A percentile compares a stretch with the other conserved stretches of the same genome.
Conservation (phyloP, 2,329 filamentous ascomycete species). For the Orbilia quercus region DNA sequence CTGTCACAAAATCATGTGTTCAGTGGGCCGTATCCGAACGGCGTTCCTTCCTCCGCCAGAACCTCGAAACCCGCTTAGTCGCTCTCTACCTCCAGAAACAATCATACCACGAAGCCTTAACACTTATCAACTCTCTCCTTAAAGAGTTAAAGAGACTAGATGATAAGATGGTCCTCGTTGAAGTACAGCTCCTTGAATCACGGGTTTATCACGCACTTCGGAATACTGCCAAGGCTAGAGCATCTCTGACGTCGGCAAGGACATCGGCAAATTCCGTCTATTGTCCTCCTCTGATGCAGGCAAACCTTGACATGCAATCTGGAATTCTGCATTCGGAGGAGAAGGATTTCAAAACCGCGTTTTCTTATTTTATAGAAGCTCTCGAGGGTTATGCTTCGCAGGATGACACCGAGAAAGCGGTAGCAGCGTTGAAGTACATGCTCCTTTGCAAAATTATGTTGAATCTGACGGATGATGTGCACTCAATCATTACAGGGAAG, state of each 20-base stretch:
- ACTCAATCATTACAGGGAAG: slow-evolving; percentile 92
- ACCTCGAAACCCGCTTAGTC: slow-evolving; percentile 95
- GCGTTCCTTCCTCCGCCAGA: slow-evolving; percentile 95
- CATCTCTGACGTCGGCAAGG: slow-evolving; percentile 90
- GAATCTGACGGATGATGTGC: slow-evolving; percentile 95
- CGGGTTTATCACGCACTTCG: slow-evolving; percentile 96
- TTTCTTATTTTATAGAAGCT: slow-evolving; percentile 99
- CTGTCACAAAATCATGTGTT: slow-evolving; percentile 98
- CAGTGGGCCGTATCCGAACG: slow-evolving; percentile 97
- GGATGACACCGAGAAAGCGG: slow-evolving; percentile 88
- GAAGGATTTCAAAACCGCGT: slow-evolving; percentile 98
- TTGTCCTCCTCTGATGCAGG: slow-evolving; percentile 92
- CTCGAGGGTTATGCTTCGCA: slow-evolving; percentile 95
- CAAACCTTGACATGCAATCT: slow-evolving; percentile 98
- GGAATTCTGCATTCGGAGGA: slow-evolving; percentile 99
- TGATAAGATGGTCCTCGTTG: slow-evolving; percentile 96
- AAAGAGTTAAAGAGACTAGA: slow-evolving; percentile 97
- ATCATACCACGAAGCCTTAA: slow-evolving; percentile 95
- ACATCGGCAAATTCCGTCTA: slow-evolving; percentile 97
- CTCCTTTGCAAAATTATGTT: slow-evolving; percentile 99
- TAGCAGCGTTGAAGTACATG: slow-evolving; percentile 99
- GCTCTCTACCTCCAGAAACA: slow-evolving; percentile 96
- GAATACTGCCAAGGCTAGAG: slow-evolving; percentile 94
- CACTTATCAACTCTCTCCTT: slow-evolving; percentile 93
- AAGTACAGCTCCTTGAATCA: slow-evolving; percentile 97